Evolutionary conservation across 2,329 filamentous ascomycete genomes (phyloP).

Genomic region (Graphilbum fragrans): DNA sequence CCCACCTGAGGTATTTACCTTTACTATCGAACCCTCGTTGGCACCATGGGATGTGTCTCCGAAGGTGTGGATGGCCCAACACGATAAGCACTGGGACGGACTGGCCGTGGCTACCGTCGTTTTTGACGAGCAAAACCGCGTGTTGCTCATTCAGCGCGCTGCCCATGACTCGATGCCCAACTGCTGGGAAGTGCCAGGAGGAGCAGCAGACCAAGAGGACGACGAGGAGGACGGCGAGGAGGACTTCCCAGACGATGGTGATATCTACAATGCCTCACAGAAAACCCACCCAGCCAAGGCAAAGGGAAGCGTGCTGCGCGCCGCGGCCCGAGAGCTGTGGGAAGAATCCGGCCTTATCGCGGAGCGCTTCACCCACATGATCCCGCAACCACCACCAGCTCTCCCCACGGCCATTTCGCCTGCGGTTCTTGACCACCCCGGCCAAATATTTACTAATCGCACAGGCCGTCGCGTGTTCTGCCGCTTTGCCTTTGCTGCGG

Average conservation of each 20-base stretch:
- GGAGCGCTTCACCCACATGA: constrained; percentile 12
- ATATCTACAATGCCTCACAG: too few relatives aligned
- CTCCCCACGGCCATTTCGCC: background rate
- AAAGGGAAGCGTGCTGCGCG: constrained; percentile 19
- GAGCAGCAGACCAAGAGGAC: constrained; percentile 23
- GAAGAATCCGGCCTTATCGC: constrained; percentile 27
- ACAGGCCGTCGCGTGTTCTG: constrained; percentile 9
- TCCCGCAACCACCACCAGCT: constrained; percentile 4
- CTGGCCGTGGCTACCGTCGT: constrained; percentile 17
- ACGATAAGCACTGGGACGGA: constrained; percentile 10
- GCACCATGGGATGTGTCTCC: constrained; percentile 10
- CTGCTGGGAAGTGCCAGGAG: constrained; percentile 29
- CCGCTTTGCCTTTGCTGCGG: constrained; percentile 17
- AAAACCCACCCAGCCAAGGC: background rate
- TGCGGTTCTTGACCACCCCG: background rate
- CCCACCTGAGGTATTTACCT: constrained; percentile 10
- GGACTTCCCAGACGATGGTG: background rate
- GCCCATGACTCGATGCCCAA: constrained; percentile 24
- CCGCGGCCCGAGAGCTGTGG: constrained; percentile 25
- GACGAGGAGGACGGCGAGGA: constrained; percentile 1
- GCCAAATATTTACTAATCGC: constrained; percentile 15
- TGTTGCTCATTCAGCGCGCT: constrained; percentile 27
- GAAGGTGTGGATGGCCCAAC: constrained; percentile 10
- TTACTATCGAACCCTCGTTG: constrained; percentile 12
- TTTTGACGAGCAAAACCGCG: constrained; percentile 15